Percentiles rank a stretch among this genome's conserved stretches.
phyloP scores from a whole-genome alignment of 23 red algal species.

The Gracilaria vermiculophylla region DNA sequence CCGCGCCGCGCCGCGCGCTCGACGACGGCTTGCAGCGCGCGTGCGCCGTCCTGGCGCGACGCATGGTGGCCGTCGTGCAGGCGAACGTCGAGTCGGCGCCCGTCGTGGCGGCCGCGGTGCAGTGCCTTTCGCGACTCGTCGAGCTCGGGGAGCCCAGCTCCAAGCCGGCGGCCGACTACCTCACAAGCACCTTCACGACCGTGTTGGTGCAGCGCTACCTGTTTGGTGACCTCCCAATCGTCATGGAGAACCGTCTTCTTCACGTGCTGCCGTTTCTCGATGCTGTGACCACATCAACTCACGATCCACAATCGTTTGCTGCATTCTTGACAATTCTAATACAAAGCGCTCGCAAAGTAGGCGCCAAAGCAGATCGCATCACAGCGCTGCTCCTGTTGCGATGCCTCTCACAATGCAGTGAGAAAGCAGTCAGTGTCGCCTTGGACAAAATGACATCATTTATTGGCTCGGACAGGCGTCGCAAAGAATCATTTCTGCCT shows the following conservation, averaged over 20 bases:
- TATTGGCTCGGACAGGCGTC: slow-evolving; percentile 4
- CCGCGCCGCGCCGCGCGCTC: not conserved
- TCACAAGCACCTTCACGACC: not conserved
- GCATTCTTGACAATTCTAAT: not conserved
- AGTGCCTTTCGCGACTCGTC: not conserved
- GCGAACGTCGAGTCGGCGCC: not conserved
- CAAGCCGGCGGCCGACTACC: not conserved
- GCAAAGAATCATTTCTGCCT: slow-evolving; percentile 24
- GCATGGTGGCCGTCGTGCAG: not conserved
- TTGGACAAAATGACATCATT: slow-evolving; percentile 31
- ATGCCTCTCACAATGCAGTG: slow-evolving; percentile 1
- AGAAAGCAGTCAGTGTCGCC: slow-evolving; percentile 28
- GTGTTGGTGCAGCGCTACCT: not conserved
- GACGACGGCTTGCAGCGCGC: not conserved
- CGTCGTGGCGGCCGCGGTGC: not conserved
- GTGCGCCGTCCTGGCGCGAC: not conserved
- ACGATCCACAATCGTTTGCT: not conserved
- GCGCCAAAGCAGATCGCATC: not conserved
- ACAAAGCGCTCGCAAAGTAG: not conserved
- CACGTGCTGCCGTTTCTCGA: not conserved
- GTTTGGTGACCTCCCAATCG: not conserved
- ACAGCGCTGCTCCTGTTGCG: not conserved
- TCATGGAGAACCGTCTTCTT: not conserved
- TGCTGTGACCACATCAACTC: not conserved
- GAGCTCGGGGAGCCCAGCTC: not conserved